Evolutionary conservation across 2,329 filamentous ascomycete genomes (phyloP).

Genomic region (Tolypocladium album): DNA sequence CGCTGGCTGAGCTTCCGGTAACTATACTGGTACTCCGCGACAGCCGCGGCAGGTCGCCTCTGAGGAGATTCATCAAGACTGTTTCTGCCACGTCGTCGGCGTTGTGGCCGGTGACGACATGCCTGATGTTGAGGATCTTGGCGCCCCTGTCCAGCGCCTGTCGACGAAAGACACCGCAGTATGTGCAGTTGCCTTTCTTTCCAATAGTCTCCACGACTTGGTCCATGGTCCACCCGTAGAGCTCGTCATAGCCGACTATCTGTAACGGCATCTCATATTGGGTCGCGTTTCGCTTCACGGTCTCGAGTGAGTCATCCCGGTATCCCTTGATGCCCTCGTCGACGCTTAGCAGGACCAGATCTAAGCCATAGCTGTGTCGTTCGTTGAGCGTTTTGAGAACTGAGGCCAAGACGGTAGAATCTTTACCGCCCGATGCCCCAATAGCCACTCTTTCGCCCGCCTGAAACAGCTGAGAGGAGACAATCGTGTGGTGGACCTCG

Average conservation of each 20-base stretch:
- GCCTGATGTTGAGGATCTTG: slow-evolving; percentile 73
- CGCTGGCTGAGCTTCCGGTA: slow-evolving; percentile 64
- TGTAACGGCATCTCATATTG: slow-evolving; percentile 89
- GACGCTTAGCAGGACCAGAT: slow-evolving; percentile 80
- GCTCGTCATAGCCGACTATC: slow-evolving; percentile 83
- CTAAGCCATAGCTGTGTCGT: slow-evolving; percentile 73
- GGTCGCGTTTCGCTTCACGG: slow-evolving; percentile 83
- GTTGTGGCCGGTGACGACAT: slow-evolving; percentile 96
- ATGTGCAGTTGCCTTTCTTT: slow-evolving; percentile 98
- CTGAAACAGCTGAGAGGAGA: slow-evolving; percentile 66
- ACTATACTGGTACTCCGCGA: slow-evolving; percentile 86
- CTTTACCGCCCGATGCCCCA: slow-evolving; percentile 92
- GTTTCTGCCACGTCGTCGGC: slow-evolving; percentile 97
- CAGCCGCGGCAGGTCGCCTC: slow-evolving; percentile 79
- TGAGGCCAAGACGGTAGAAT: slow-evolving; percentile 90
- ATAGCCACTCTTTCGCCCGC: slow-evolving; percentile 84
- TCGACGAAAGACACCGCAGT: slow-evolving; percentile 90
- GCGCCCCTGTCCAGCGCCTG: slow-evolving; percentile 91
- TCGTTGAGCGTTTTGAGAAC: slow-evolving; percentile 93
- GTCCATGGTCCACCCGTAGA: slow-evolving; percentile 99
- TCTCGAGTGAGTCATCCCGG: slow-evolving; percentile 89
- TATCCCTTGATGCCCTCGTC: slow-evolving; percentile 98
- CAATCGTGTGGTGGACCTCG: slow-evolving; percentile 90
- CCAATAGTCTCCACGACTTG: slow-evolving; percentile 93
- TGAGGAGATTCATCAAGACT: slow-evolving; percentile 90